Base-by-base conservation (phyloP, 2,329 filamentous ascomycete genomes). In the Trichoderma sp. region DNA sequence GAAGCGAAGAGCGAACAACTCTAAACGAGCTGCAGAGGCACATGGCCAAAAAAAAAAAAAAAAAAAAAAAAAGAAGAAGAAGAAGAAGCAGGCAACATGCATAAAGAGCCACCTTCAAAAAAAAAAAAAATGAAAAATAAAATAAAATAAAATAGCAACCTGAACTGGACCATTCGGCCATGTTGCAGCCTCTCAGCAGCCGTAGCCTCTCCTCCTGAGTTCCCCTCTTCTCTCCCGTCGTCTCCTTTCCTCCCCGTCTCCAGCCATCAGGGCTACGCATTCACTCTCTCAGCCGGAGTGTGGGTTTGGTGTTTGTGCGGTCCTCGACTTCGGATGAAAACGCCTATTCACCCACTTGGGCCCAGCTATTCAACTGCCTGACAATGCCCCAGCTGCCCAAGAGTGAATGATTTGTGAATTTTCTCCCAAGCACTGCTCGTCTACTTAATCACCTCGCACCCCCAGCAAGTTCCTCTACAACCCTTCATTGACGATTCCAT, bases 391-490 rank as follows among this genome's bases (percentile, higher is more conserved):
- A 10, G 42, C 39, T 53, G 8, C 29, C 27, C 59, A 12, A 39
- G 32, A 64, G 61, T 57, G 61, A 65, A 45, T 65, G 35, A 22
- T 25, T 17, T 19, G 50, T 45, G 50, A 48, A 65, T 22, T 64
- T 29, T 19, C 13, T 22, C 9, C 39, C 52, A 54, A 48, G 22
- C 19, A 29, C 19, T 17, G 12, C 37, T 58, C 32, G 22, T 35
- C 63, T 57, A 67, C 39, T 59, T 59, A 58, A 32, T 22, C 34
- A 27, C 56, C 42, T 34, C 52, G 2, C 22, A 37, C 34, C n/a
- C 8, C 22, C 7, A 8, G 13, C 39, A n/a, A n/a, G 2, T 17
- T 42, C 39, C 7, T 19, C 5, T 8, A 7, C 29, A 34, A 34
- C n/a, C n/a, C 10, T n/a, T 29, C 60, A 54, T 27, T 35, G 25